Conservation (phyloP, 768 basidiomycete genomes). For the Tulasnella sp. region DNA sequence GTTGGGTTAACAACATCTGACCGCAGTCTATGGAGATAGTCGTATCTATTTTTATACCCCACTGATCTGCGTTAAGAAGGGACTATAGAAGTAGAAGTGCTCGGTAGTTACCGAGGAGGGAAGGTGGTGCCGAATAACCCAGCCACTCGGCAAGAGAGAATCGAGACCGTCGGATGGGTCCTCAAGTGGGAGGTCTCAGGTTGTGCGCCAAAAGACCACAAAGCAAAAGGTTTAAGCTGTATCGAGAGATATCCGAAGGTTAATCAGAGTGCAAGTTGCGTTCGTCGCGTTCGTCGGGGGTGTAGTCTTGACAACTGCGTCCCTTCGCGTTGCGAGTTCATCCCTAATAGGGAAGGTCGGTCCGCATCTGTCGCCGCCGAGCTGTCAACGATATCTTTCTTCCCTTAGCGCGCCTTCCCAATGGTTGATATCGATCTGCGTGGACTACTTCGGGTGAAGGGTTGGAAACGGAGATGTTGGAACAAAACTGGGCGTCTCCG, state of each 20-base stretch:
- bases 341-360: background rate
- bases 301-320: slow-evolving; percentile 1
- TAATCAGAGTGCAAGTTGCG: slow-evolving; percentile 6
- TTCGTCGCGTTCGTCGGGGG: background rate
- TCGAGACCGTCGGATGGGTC: background rate
- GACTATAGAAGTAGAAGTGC: background rate
- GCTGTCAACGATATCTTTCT: background rate
- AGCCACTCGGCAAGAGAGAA: background rate
- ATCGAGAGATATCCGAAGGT: background rate
- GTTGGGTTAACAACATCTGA: background rate
- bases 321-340: background rate
- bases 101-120: background rate
- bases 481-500: background rate
- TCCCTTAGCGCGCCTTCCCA: background rate
- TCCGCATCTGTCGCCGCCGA: background rate
- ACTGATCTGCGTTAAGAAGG: background rate
- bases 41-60: background rate
- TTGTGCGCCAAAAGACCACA: background rate
- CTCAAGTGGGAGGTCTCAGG: background rate
- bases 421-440: background rate
- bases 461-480: background rate
- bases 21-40: background rate
- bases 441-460: background rate
- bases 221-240: background rate
- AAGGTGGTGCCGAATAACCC: background rate